Conservation (phyloP, 805 yeast species). For the Kregervanrija fluxuum region DNA sequence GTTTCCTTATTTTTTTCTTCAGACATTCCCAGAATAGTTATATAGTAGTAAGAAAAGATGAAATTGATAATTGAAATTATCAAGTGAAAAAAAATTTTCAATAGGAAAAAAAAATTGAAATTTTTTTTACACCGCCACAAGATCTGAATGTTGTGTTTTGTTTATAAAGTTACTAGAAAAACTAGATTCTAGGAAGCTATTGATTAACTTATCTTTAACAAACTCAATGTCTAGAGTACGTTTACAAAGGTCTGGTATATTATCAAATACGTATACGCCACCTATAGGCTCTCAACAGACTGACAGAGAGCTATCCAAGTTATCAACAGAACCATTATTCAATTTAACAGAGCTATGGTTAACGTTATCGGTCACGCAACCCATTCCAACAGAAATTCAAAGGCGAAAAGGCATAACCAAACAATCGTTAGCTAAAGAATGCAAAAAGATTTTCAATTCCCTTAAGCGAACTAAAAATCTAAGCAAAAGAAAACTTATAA, state of each 20-base stretch:
- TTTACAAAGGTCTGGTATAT: conserved; percentile 20
- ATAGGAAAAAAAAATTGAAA: too few species aligned
- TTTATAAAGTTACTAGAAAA: too few species aligned
- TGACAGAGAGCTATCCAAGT: conserved; percentile 20
- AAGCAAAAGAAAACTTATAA: conserved; percentile 30
- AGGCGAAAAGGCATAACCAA: conserved; percentile 14
- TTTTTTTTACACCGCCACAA: too few species aligned
- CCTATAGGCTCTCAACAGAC: conserved; percentile 17
- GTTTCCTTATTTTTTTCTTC: too few species aligned
- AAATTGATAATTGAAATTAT: too few species aligned
- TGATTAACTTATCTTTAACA: too few species aligned
- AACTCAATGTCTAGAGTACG: too few species aligned
- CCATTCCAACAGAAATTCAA: conserved; percentile 17
- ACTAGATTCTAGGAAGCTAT: too few species aligned
- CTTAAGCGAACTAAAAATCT: conserved; percentile 5
- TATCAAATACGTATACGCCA: conserved; percentile 29
- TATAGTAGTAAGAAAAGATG: too few species aligned
- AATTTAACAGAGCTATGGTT: conserved; percentile 29
- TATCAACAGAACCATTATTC: conserved; percentile 24
- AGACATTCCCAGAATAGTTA: too few species aligned
- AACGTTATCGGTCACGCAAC: conserved; percentile 24
- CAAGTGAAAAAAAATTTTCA: too few species aligned
- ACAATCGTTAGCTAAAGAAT: conserved; percentile 11
- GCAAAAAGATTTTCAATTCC: conserved; percentile 6
- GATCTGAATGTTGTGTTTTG: too few species aligned